phyloP scores from a whole-genome alignment of 371 early-diverging fungal species.

The Gilbertella persicaria region DNA sequence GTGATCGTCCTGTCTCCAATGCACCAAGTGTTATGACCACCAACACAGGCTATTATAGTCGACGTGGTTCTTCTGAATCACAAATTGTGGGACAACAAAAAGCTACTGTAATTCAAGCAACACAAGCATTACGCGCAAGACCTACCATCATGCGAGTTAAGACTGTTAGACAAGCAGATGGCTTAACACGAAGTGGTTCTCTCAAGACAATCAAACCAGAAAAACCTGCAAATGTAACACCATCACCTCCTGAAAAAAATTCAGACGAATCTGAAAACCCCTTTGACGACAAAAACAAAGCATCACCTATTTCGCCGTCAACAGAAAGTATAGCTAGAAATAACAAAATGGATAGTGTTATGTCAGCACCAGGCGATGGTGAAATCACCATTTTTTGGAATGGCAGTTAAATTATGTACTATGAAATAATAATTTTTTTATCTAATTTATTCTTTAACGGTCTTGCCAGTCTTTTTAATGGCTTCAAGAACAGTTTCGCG shows the following conservation, averaged over 20 bases:
- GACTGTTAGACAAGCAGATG: conserved; percentile 30
- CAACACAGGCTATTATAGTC: conserved; percentile 2
- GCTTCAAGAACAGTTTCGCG: conserved; percentile 62
- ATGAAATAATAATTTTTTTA: too few species aligned
- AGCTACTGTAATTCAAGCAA: conserved; percentile 32
- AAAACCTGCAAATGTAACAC: background rate
- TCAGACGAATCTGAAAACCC: conserved; percentile 26
- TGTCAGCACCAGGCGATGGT: conserved; percentile 47
- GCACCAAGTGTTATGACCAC: conserved; percentile 14
- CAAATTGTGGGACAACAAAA: conserved; percentile 19
- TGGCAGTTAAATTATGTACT: too few species aligned
- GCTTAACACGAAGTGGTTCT: conserved; percentile 35
- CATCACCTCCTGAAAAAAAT: background rate
- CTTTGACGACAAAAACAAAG: conserved; percentile 40
- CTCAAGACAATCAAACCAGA: conserved; percentile 19
- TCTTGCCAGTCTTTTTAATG: conserved; percentile 70
- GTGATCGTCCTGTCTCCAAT: conserved; percentile 12
- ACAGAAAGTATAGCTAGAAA: background rate
- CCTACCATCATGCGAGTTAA: conserved; percentile 52
- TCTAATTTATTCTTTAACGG: conserved; percentile 27
- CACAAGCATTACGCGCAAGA: conserved; percentile 45
- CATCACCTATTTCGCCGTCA: conserved; percentile 1
- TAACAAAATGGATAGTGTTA: conserved; percentile 32
- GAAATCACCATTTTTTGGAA: conserved; percentile 56
- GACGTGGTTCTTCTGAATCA: conserved; percentile 31